A percentile compares a stretch with the other conserved stretches of the same genome.
Evolutionary conservation across 1,139 yeast species (phyloP).

Genomic region (Suhomyces choctaworum): DNA sequence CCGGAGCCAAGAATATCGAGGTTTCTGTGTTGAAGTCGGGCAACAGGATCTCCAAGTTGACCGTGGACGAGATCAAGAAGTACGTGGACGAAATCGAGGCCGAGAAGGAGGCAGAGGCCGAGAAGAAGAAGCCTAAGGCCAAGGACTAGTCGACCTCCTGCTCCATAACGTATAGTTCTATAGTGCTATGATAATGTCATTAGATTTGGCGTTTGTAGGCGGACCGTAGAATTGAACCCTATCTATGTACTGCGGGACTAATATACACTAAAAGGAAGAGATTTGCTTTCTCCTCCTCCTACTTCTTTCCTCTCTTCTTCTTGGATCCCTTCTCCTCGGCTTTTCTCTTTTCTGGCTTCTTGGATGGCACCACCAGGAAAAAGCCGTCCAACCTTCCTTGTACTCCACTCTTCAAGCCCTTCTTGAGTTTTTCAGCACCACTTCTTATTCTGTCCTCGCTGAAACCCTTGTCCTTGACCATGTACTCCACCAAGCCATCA

Average conservation of each 20-base stretch:
- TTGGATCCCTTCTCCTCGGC: conserved; percentile 20
- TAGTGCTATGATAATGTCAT: background rate
- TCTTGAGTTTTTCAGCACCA: conserved; percentile 83
- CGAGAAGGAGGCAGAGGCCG: conserved; percentile 89
- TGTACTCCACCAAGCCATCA: conserved; percentile 69
- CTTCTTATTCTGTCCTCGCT: conserved; percentile 86
- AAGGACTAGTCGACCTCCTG: conserved; percentile 34
- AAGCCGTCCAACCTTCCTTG: conserved; percentile 94
- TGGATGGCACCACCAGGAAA: conserved; percentile 68
- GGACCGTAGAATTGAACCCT: too few relatives aligned
- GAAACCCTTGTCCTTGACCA: conserved; percentile 80
- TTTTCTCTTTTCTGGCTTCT: conserved; percentile 30
- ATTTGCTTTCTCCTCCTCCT: conserved; percentile 10
- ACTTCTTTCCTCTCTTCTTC: conserved; percentile 21
- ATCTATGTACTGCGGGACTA: too few relatives aligned
- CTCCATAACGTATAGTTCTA: background rate
- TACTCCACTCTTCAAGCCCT: conserved; percentile 79
- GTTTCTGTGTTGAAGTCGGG: conserved; percentile 82
- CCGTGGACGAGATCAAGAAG: conserved; percentile 71
- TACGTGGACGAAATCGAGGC: conserved; percentile 84
- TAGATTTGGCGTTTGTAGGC: too few relatives aligned
- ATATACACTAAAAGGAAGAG: too few relatives aligned
- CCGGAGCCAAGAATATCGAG: conserved; percentile 96
- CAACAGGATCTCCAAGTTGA: conserved; percentile 51
- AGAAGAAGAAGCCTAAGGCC: conserved; percentile 67